phyloP scores from a whole-genome alignment of 2,329 filamentous ascomycete species.

The Colletotrichum higginsianum region DNA sequence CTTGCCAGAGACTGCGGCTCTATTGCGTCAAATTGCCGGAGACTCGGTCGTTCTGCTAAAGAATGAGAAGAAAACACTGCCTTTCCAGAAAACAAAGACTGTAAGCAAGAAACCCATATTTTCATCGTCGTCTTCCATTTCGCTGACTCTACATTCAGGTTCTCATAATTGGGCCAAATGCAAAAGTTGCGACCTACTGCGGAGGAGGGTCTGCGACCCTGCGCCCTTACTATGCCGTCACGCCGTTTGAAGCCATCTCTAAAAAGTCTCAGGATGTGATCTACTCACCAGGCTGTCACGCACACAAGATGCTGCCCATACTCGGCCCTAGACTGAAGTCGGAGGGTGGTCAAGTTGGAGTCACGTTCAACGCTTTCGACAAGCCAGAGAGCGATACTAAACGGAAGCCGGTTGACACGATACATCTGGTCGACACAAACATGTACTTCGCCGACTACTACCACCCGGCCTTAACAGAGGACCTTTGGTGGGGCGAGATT shows the following conservation, averaged over 20 bases:
- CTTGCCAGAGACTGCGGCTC: constrained; percentile 44
- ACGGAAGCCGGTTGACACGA: constrained; percentile 40
- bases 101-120: constrained; percentile 45
- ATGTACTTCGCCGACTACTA: constrained; percentile 46
- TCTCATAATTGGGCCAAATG: constrained; percentile 67
- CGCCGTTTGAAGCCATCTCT: constrained; percentile 49
- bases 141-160: not conserved
- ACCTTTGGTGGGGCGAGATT: constrained; percentile 44
- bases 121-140: not conserved
- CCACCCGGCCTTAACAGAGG: constrained; percentile 41
- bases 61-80: constrained; percentile 71
- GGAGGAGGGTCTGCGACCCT: constrained; percentile 53
- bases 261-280: constrained; percentile 44
- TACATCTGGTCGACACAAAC: constrained; percentile 42
- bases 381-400: constrained; percentile 27
- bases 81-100: constrained; percentile 55
- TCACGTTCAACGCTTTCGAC: constrained; percentile 46
- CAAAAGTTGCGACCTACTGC: constrained; percentile 53
- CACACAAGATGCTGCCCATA: constrained; percentile 51
- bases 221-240: constrained; percentile 50
- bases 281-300: constrained; percentile 46
- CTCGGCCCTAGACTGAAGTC: constrained; percentile 44
- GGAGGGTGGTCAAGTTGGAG: constrained; percentile 41
- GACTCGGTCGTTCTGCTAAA: constrained; percentile 77
- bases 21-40: constrained; percentile 68